Evolutionary conservation across 2,329 filamentous ascomycete species (phyloP).

Genomic region (Exophiala sideris): DNA sequence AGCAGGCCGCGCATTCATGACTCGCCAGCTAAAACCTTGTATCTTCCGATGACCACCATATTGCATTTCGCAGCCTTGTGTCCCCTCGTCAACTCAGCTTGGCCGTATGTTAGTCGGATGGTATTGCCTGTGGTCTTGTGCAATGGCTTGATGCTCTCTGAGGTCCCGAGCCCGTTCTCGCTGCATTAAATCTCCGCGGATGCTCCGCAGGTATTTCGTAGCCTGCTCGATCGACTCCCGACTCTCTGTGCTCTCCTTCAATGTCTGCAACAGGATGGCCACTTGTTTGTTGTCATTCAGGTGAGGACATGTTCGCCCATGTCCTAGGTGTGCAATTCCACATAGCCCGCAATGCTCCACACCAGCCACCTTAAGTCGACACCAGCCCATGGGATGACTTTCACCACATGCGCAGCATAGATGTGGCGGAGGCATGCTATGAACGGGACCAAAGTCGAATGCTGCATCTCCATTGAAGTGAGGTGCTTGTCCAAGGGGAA

Average conservation of each 20-base stretch:
- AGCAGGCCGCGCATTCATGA: no score
- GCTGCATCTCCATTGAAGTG: constrained; percentile 24
- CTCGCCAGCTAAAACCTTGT: no score
- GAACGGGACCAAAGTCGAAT: constrained; percentile 18
- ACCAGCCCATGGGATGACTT: constrained; percentile 56
- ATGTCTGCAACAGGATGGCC: constrained; percentile 59
- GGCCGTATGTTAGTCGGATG: no score
- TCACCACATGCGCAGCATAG: constrained; percentile 55
- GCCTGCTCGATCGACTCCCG: constrained; percentile 53
- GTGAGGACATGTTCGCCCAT: constrained; percentile 57
- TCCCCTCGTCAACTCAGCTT: no score
- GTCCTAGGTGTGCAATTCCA: constrained; percentile 59
- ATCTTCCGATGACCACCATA: no score
- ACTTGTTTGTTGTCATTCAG: constrained; percentile 62
- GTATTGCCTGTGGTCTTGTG: background rate
- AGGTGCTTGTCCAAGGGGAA: constrained; percentile 28
- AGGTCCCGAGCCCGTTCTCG: constrained; percentile 42
- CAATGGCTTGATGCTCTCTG: constrained; percentile 16
- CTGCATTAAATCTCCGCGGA: constrained; percentile 55
- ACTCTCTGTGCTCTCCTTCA: constrained; percentile 58
- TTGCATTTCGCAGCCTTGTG: no score
- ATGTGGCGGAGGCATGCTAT: constrained; percentile 22
- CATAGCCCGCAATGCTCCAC: constrained; percentile 63
- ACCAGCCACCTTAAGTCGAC: constrained; percentile 58
- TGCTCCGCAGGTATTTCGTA: constrained; percentile 54